These are phyloP conservation scores for Sporobolomyces pararoseus DNA, from an alignment of 768 basidiomycete genomes.

Conservation along the genomic window DNA sequence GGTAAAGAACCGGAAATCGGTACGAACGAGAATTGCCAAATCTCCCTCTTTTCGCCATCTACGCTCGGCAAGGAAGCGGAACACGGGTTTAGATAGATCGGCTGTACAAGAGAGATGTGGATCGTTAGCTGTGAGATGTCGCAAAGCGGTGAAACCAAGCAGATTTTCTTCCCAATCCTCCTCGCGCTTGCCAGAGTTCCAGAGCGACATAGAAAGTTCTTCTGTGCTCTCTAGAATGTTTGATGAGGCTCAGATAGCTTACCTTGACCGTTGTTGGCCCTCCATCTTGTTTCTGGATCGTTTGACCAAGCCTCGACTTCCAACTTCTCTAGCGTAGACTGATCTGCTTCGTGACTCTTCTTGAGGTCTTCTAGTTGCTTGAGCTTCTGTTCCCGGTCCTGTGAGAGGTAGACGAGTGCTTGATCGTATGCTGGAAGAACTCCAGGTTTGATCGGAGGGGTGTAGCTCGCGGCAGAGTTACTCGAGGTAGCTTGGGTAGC, in stretches of 20 bases:
- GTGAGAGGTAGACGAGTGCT: constrained; percentile 66
- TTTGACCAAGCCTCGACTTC: constrained; percentile 79
- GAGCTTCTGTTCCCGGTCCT: constrained; percentile 59
- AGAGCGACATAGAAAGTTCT: background rate
- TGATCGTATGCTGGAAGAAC: constrained; percentile 63
- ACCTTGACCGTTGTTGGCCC: constrained; percentile 74
- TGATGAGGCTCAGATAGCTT: constrained; percentile 45
- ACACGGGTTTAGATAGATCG: constrained; percentile 56
- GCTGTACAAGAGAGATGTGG: constrained; percentile 25
- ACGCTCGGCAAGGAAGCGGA: constrained; percentile 76
- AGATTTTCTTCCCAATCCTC: no score
- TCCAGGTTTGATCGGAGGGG: constrained; percentile 23
- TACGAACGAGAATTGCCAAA: constrained; percentile 72
- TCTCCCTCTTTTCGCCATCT: constrained; percentile 79
- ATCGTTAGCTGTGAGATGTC: background rate
- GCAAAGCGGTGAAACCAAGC: background rate
- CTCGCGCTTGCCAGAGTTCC: no score
- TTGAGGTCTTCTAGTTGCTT: constrained; percentile 54
- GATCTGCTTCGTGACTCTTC: constrained; percentile 45
- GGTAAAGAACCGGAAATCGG: background rate
- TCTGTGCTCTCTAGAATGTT: background rate
- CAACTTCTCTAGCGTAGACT: constrained; percentile 54
- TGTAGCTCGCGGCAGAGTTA: constrained; percentile 18
- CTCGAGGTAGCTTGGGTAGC: constrained; percentile 15
- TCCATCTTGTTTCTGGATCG: constrained; percentile 76